Evolutionary conservation across 805 yeast species (phyloP), one percentile per base, ranked within the genome.

Genomic region (Sugiyamaella smithiae): DNA sequence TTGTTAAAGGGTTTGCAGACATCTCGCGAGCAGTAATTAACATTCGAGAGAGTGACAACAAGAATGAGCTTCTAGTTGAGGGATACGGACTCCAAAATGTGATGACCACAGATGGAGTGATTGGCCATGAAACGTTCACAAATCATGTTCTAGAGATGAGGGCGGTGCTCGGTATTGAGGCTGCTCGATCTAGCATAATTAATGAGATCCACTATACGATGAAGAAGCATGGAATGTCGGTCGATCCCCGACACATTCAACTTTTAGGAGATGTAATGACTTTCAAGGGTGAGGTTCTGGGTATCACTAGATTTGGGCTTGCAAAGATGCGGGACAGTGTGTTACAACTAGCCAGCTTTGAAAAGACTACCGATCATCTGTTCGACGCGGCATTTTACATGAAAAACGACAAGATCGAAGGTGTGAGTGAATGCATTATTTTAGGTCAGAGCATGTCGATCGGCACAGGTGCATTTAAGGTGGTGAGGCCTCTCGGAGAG

Each of bases 171-270:
- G 99, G 99, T 62, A 95, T 93, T 56, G 99, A 93, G 67, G 99
- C 99, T 1, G 99, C 99, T 1, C 78, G 99, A 66, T 72, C 88
- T 0, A 84, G 96, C 58, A 93, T 93, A 65, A 85, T 93, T 64
- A 82, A 82, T 55, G 99, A 93, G 72, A 93, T 93, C 67, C 96
- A 87, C 64, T 89, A 89, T 65, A 93, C 99, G 48, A 93, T 93
- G 99, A 83, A 96, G 65, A 88, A 89, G 69, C 99, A 93, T 74
- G 99, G 99, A 70, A 93, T 93, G 99, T 88, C 96, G 67, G 97
- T 93, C 43, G 99, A 93, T 75, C 99, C 98, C 53, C 96, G 99
- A 75, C 99, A 93, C 68, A 90, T 95, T 66, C 98, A 93, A 72
- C 74, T 93, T 41, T 73, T 93, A 55, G 99, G 99, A 56, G 99